These are phyloP conservation scores for Cladophialophora exuberans DNA, from an alignment of 2,329 filamentous ascomycete species.

Conservation along the genomic window DNA sequence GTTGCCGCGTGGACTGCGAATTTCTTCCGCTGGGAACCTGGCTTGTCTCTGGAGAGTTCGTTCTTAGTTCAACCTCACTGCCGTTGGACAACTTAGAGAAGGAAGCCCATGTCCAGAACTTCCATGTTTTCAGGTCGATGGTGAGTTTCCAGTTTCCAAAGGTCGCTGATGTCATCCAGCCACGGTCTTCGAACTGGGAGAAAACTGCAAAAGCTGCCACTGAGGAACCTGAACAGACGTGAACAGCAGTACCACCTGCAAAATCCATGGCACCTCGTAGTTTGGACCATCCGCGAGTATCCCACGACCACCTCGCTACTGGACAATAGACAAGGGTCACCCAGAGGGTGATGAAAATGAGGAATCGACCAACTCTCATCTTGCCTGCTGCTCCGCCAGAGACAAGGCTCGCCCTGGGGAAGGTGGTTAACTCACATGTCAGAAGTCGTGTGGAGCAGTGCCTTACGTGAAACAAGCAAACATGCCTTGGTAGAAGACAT, in stretches of 20 bases:
- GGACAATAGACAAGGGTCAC: slow-evolving; percentile 13
- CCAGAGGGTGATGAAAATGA: slow-evolving; percentile 12
- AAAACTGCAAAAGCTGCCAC: slow-evolving; percentile 5
- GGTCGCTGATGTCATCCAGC: background rate
- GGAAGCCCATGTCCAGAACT: slow-evolving; percentile 10
- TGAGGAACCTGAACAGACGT: slow-evolving; percentile 11
- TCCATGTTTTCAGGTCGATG: slow-evolving; percentile 7
- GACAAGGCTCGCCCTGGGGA: slow-evolving; percentile 9
- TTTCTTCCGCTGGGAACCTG: background rate
- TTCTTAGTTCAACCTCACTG: background rate
- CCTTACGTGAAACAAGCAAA: slow-evolving; percentile 17
- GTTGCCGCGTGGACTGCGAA: background rate
- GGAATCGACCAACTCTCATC: slow-evolving; percentile 2
- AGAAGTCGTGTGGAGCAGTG: background rate
- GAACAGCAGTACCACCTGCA: slow-evolving; percentile 13
- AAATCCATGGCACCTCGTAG: slow-evolving; percentile 12
- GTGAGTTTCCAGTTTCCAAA: background rate
- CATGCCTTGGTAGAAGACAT: slow-evolving; percentile 17
- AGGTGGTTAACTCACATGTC: background rate
- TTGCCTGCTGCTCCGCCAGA: slow-evolving; percentile 11
- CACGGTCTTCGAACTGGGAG: background rate
- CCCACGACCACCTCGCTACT: slow-evolving; percentile 9
- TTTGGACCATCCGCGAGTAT: slow-evolving; percentile 6
- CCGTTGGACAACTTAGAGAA: background rate
- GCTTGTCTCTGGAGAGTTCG: background rate